A percentile compares a stretch with the other conserved stretches of the same genome.
phyloP scores from a whole-genome alignment of 192 early-diverging fungal species.

The Jimgerdemannia lactiflua region DNA sequence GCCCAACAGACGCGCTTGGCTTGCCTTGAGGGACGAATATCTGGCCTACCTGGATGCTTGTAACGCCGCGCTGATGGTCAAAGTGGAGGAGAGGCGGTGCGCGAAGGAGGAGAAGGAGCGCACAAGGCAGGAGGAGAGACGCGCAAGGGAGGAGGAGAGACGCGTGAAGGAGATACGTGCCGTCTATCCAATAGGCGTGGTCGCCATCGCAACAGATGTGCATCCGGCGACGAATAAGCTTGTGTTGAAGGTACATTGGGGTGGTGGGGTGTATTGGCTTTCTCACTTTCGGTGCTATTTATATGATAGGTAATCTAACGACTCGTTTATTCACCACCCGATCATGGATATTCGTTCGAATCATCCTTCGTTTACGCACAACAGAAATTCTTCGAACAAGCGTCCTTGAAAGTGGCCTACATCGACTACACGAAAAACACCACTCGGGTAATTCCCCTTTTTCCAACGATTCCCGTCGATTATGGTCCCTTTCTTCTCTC shows the following conservation, averaged over 20 bases:
- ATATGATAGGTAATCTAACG: background rate
- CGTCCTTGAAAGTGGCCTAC: conserved; percentile 4
- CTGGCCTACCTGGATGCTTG: background rate
- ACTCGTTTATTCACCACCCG: background rate
- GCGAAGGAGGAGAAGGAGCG: background rate
- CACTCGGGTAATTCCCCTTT: background rate
- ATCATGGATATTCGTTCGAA: no score
- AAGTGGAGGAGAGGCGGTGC: conserved; percentile 4
- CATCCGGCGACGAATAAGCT: background rate
- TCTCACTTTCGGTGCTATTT: background rate
- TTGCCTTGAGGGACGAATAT: conserved; percentile 9
- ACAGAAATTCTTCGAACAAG: conserved; percentile 4
- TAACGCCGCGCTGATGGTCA: background rate
- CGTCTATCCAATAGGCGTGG: background rate
- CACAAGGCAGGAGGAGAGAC: background rate
- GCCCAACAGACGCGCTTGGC: conserved; percentile 1
- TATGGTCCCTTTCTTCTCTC: background rate
- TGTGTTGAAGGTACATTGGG: background rate
- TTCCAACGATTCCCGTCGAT: background rate
- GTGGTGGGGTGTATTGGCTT: background rate
- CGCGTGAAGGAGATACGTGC: background rate
- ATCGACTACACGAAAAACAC: conserved; percentile 8
- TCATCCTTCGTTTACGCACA: background rate
- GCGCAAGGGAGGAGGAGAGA: background rate
- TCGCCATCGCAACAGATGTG: background rate